Evolutionary conservation across 805 yeast genomes (phyloP).

Genomic region (Candida ficus): DNA sequence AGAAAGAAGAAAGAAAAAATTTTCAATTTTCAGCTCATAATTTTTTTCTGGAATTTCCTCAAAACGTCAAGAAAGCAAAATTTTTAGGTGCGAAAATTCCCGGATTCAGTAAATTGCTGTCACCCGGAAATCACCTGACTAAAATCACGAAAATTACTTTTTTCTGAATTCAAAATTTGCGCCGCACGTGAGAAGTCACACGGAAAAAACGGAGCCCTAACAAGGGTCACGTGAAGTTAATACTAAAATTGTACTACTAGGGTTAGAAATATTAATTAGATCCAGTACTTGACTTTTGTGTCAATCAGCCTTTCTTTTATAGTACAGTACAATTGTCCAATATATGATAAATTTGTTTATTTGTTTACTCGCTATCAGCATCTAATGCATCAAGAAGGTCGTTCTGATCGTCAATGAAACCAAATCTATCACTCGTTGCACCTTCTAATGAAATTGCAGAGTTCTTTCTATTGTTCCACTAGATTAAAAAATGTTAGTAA

Average conservation of each 20-base stretch:
- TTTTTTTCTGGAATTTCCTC: too few species aligned
- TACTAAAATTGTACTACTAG: too few species aligned
- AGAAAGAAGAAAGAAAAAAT: conserved; percentile 4
- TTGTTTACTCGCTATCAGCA: conserved; percentile 18
- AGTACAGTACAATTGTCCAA: too few species aligned
- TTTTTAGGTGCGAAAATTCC: background rate
- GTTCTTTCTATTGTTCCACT: conserved; percentile 14
- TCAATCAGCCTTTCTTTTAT: too few species aligned
- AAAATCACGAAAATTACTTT: too few species aligned
- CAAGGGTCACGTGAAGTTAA: background rate
- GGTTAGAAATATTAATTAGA: too few species aligned
- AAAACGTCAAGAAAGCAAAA: background rate
- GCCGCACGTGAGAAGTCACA: too few species aligned
- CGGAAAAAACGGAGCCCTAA: too few species aligned
- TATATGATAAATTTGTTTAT: background rate
- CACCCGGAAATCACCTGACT: background rate
- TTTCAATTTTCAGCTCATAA: conserved; percentile 2
- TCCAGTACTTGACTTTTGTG: too few species aligned
- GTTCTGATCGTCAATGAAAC: conserved; percentile 37
- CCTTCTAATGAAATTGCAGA: conserved; percentile 17
- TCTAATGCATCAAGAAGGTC: conserved; percentile 35
- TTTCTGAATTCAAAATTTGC: too few species aligned
- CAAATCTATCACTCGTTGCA: conserved; percentile 27
- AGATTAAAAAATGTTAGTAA: conserved; percentile 12
- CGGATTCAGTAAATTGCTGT: too few species aligned